Conservation (phyloP, 1,139 yeast genomes). For the Meyerozyma elateridarum region DNA sequence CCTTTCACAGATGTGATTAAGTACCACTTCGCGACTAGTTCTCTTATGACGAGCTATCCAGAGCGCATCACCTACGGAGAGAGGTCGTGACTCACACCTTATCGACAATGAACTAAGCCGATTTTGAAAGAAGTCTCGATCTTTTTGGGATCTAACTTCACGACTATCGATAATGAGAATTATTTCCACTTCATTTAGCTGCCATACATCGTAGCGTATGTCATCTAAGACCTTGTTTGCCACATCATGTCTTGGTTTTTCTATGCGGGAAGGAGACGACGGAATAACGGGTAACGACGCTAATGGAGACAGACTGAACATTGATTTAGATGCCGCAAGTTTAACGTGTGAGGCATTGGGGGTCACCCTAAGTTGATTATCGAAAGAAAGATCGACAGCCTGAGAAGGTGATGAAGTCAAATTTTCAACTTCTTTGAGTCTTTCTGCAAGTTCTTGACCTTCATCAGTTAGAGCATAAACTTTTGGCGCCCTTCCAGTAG, state of each 20-base stretch:
- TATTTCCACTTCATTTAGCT: constrained; percentile 46
- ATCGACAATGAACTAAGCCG: constrained; percentile 51
- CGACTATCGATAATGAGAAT: constrained; percentile 72
- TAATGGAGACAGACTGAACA: constrained; percentile 39
- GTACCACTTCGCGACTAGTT: constrained; percentile 59
- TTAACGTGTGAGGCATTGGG: constrained; percentile 14
- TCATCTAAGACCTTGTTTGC: constrained; percentile 18
- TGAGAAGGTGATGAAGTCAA: constrained; percentile 24
- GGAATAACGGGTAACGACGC: background rate
- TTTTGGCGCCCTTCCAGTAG: constrained; percentile 53
- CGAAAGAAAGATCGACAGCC: constrained; percentile 25
- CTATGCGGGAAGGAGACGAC: constrained; percentile 1
- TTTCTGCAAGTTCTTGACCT: constrained; percentile 62
- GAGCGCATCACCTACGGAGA: constrained; percentile 80
- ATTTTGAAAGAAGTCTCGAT: constrained; percentile 59
- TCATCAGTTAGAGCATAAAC: constrained; percentile 66
- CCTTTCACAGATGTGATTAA: constrained; percentile 82
- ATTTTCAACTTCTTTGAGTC: constrained; percentile 46
- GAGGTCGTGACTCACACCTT: constrained; percentile 48
- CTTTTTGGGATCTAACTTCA: constrained; percentile 61
- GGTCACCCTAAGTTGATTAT: constrained; percentile 29
- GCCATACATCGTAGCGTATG: constrained; percentile 36
- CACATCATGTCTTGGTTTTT: constrained; percentile 19
- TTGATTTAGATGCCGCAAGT: background rate
- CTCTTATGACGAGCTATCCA: constrained; percentile 77